Conservation (phyloP, 2,329 filamentous ascomycete genomes). For the Aphanoascus verrucosus region DNA sequence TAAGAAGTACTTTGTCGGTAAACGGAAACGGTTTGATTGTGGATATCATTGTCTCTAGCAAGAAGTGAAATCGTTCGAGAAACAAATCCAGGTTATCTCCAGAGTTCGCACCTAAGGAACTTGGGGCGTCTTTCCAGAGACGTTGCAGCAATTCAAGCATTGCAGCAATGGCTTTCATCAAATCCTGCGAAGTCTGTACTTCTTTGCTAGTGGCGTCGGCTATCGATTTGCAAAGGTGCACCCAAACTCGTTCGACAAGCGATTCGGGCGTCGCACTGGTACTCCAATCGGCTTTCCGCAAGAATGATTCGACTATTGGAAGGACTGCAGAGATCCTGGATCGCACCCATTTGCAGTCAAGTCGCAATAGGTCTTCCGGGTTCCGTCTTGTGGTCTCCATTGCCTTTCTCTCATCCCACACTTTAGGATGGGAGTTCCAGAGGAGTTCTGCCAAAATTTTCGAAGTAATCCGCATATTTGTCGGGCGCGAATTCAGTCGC, state of each 20-base stretch:
- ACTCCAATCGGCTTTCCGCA: constrained; percentile 38
- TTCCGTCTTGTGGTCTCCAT: constrained; percentile 48
- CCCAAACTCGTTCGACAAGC: constrained; percentile 49
- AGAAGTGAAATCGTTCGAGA: constrained; percentile 41
- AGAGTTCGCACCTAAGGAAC: constrained; percentile 26
- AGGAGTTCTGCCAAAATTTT: constrained; percentile 62
- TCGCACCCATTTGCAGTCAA: constrained; percentile 82
- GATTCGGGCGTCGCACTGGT: constrained; percentile 31
- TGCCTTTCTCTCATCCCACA: constrained; percentile 67
- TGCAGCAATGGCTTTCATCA: constrained; percentile 64
- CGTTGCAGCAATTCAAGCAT: constrained; percentile 58
- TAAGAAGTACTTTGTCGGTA: constrained; percentile 41
- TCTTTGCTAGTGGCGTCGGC: constrained; percentile 63
- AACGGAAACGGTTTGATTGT: constrained; percentile 42
- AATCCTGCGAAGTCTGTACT: constrained; percentile 76
- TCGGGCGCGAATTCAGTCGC: constrained; percentile 41
- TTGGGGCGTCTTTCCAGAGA: constrained; percentile 56
- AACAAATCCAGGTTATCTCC: constrained; percentile 28
- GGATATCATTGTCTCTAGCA: constrained; percentile 42
- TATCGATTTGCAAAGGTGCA: constrained; percentile 51
- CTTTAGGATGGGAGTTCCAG: constrained; percentile 40
- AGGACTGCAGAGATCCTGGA: constrained; percentile 59
- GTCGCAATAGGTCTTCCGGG: constrained; percentile 65
- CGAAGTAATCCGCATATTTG: constrained; percentile 51
- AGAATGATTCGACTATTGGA: constrained; percentile 40